A percentile compares a stretch with the other conserved stretches of the same genome.
Evolutionary conservation across 2,329 filamentous ascomycete species (phyloP).

Genomic region (Phialophora verrucosa): DNA sequence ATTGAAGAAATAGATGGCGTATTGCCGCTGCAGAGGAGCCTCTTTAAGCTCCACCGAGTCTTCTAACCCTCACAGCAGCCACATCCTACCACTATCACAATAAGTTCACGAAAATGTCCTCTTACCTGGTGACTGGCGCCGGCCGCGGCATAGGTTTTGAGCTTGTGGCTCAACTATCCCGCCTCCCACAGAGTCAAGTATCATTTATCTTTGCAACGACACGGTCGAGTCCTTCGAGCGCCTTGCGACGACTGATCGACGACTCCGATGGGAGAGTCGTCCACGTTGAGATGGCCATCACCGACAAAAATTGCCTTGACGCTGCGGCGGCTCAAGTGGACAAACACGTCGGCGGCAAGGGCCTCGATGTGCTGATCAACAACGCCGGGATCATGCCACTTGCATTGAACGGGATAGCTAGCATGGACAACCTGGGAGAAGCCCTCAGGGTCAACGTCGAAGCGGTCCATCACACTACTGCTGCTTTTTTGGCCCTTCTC

Average conservation of each 20-base stretch:
- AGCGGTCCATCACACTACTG: slow-evolving; percentile 49
- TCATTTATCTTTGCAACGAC: slow-evolving; percentile 51
- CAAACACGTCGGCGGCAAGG: slow-evolving; percentile 44
- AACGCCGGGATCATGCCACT: slow-evolving; percentile 49
- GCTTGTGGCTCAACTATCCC: slow-evolving; percentile 42
- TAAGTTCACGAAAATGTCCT: slow-evolving; percentile 42
- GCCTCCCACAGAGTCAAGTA: slow-evolving; percentile 44
- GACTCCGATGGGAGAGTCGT: slow-evolving; percentile 46
- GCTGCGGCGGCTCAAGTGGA: slow-evolving; percentile 46
- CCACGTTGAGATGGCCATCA: slow-evolving; percentile 49
- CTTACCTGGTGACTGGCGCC: slow-evolving; percentile 43
- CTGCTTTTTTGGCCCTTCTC: slow-evolving; percentile 49
- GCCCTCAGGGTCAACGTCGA: slow-evolving; percentile 53
- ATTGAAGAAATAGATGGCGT: too few species aligned
- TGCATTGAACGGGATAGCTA: slow-evolving; percentile 30
- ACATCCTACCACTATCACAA: neutral
- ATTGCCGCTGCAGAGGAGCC: too few species aligned
- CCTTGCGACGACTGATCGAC: slow-evolving; percentile 46
- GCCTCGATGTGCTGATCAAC: slow-evolving; percentile 56
- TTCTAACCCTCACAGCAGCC: neutral
- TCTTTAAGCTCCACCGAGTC: neutral
- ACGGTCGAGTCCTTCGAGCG: slow-evolving; percentile 44
- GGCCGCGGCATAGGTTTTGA: slow-evolving; percentile 47
- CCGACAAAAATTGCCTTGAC: slow-evolving; percentile 44
- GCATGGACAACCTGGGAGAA: slow-evolving; percentile 47